A percentile compares a stretch with the other conserved stretches of the same genome.
These are phyloP conservation scores for Microthlaspi erraticum DNA, from an alignment of 345 rosid genomes.

Conservation along the genomic window DNA sequence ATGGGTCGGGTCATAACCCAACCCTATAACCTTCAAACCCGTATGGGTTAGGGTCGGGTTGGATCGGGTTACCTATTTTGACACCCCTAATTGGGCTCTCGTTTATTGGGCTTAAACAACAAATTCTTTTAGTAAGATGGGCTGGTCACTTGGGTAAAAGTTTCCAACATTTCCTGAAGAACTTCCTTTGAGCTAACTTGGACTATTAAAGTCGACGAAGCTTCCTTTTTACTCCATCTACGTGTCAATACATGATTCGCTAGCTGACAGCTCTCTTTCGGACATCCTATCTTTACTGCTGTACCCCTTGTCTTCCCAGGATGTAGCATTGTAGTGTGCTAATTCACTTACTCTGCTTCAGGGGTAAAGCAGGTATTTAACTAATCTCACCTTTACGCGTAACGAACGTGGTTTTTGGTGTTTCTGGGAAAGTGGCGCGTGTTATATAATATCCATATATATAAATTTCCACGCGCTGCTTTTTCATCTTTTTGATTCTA, in stretches of 20 bases:
- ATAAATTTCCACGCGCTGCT: slow-evolving; percentile 24
- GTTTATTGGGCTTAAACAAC: no score
- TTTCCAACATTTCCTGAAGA: background rate
- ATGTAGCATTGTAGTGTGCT: no score
- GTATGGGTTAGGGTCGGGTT: no score
- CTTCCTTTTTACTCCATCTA: background rate
- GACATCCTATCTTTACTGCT: slow-evolving; percentile 8
- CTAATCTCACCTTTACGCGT: slow-evolving; percentile 1
- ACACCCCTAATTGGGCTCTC: no score
- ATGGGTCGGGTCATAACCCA: no score
- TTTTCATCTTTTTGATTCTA: slow-evolving; percentile 3
- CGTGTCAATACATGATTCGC: slow-evolving; percentile 23
- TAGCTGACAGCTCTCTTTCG: slow-evolving; percentile 5
- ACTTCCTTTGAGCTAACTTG: no score
- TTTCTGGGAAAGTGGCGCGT: slow-evolving; percentile 38
- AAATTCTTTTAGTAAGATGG: background rate
- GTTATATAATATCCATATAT: background rate
- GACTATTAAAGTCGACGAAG: background rate
- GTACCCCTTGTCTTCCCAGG: background rate
- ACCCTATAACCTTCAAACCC: no score
- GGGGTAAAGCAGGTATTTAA: slow-evolving; percentile 14
- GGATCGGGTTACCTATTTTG: no score
- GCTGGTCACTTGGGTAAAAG: background rate
- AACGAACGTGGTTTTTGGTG: slow-evolving; percentile 33
- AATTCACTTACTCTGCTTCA: background rate